Conservation (phyloP, 768 basidiomycete genomes). For the Kwoniella botswanensis region DNA sequence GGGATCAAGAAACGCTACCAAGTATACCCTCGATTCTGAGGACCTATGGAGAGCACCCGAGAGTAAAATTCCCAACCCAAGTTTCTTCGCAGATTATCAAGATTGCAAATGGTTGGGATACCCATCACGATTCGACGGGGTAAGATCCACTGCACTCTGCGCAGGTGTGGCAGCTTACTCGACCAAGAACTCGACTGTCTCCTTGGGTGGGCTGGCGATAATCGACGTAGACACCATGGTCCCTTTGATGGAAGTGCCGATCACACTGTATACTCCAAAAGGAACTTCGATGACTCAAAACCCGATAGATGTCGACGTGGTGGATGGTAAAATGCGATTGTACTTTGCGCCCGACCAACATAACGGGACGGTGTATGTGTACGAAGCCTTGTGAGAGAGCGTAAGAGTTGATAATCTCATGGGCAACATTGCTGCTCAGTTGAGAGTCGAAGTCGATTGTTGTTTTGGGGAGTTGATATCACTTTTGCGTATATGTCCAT, state of each 20-base stretch:
- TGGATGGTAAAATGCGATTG: conserved; percentile 3
- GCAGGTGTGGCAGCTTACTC: conserved; percentile 24
- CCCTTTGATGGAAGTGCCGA: conserved; percentile 20
- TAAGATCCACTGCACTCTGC: conserved; percentile 17
- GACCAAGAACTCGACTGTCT: conserved; percentile 7
- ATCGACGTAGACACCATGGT: conserved; percentile 29
- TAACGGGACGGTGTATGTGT: conserved; percentile 1
- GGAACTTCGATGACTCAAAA: conserved; percentile 12
- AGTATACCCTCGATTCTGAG: neutral
- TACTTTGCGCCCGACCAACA: conserved; percentile 5
- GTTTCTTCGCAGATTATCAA: conserved; percentile 21
- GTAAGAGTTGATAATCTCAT: neutral
- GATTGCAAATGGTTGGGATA: conserved; percentile 34
- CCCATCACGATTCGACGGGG: conserved; percentile 10
- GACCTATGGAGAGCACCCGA: neutral
- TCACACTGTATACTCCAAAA: neutral
- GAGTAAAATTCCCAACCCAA: neutral
- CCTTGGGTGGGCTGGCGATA: conserved; percentile 28
- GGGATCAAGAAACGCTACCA: conserved; percentile 6
- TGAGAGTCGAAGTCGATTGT: neutral
- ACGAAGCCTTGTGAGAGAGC: neutral
- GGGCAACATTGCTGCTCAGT: too few species aligned
- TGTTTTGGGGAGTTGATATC: too few species aligned
- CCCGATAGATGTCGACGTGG: conserved; percentile 8
- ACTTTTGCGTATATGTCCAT: too few species aligned